Evolutionary conservation across 1,284 basidiomycete genomes (phyloP), one percentile per base, ranked within the genome.

Genomic region (Puccinia triticina): DNA sequence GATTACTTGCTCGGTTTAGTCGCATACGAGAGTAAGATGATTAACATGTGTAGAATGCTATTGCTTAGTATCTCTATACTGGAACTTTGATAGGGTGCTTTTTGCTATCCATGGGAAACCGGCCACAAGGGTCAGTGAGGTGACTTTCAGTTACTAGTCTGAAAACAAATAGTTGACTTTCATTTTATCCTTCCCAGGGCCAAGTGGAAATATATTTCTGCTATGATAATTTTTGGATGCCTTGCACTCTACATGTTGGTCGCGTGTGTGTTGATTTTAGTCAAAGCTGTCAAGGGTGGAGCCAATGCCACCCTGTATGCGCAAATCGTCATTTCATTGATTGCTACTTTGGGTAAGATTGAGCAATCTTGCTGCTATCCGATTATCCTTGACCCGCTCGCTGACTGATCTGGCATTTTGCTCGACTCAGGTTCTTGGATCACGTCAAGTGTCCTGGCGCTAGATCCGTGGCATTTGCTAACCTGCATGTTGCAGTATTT

Each of bases 51-150:
- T 73, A 23, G 29, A 73, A 61, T 37, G 34, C 23, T 75, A 21
- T 59, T 59, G 55, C 73, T 40, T 87, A 98, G 92, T 98, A 95
- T 87, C 88, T 92, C 46, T 93, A 97, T 89, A 90, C 92, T 2
- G 93, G 93, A 1, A 90, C 94, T 53, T 90, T 98, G 23, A 90
- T 96, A 23, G 92, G 93, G 0, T 93, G 92, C 85, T 98, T 99
- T 89, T 89, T 98, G 26, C 93, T 99, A 87, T 93, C 94, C 0
- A 96, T 99, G 93, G 96, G 97, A 5, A 99, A 98, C 87, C 92
- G 95, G 84, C 96, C 96, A 0, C 91, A 92, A 88, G 92, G 94
- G 91, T 94, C 86, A 84, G 91, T 77, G 1, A 46, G 2, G 37
- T 64, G n/a, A 53, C 26, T 43, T 48, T 8, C 12, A 53, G 23